phyloP scores from a whole-genome alignment of 169 alveolate species.

The Plasmodium blacklocki region DNA sequence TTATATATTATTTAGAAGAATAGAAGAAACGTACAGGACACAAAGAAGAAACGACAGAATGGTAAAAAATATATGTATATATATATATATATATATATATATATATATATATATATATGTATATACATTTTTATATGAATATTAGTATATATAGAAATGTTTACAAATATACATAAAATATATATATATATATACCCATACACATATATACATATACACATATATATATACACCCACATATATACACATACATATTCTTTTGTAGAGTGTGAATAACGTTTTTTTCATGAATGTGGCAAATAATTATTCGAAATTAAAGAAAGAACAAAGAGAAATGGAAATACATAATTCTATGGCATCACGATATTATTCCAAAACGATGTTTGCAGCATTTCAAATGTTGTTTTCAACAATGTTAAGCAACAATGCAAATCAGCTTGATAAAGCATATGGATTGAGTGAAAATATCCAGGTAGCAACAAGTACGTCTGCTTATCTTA shows the following conservation, averaged over 20 bases:
- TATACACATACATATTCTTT: background rate
- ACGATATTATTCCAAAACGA: slow-evolving; percentile 26
- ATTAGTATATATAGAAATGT: too few relatives aligned
- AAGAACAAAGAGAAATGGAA: slow-evolving; percentile 24
- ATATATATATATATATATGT: background rate
- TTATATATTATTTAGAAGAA: slow-evolving; percentile 22
- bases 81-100: background rate
- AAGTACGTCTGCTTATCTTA: slow-evolving; percentile 6
- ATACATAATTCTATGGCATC: slow-evolving; percentile 39
- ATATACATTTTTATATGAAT: background rate
- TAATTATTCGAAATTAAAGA: slow-evolving; percentile 26
- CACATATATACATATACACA: background rate
- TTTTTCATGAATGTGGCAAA: background rate
- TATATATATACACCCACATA: background rate
- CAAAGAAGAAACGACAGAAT: slow-evolving; percentile 40
- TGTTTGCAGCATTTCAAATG: slow-evolving; percentile 29
- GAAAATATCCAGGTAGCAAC: background rate
- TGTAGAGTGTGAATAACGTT: slow-evolving; percentile 47
- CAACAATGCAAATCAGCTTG: slow-evolving; percentile 31
- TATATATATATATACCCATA: background rate
- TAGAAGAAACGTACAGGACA: slow-evolving; percentile 14
- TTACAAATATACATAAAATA: background rate
- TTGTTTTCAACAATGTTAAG: background rate
- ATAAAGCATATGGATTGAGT: slow-evolving; percentile 9
- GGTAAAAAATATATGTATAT: slow-evolving; percentile 2